These are phyloP conservation scores for Aspergillus conjunctus DNA, from an alignment of 495 filamentous ascomycete species.

Conservation along the genomic window DNA sequence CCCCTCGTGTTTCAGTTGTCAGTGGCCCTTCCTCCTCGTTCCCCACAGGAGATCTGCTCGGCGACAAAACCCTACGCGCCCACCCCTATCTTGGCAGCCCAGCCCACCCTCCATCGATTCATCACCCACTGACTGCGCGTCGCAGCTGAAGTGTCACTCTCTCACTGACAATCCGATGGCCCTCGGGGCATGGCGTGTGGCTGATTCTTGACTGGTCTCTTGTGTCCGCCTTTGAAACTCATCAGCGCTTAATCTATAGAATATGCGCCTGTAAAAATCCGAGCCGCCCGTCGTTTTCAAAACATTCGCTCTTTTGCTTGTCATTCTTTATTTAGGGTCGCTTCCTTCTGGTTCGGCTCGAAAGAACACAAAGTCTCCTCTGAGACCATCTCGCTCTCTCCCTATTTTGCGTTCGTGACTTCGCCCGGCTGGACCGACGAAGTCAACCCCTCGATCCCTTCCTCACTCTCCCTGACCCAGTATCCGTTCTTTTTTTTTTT, in stretches of 20 bases:
- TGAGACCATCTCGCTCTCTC: conserved; percentile 11
- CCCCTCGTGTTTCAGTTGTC: conserved; percentile 15
- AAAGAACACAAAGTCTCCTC: conserved; percentile 15
- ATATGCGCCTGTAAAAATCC: conserved; percentile 22
- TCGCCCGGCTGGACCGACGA: conserved; percentile 48
- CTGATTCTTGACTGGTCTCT: conserved; percentile 19
- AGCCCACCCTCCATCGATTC: conserved; percentile 9
- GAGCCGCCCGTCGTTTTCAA: conserved; percentile 17
- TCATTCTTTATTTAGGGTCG: conserved; percentile 20
- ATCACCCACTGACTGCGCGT: conserved; percentile 8
- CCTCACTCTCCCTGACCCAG: conserved; percentile 4
- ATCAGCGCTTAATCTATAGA: conserved; percentile 17
- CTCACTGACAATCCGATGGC: conserved; percentile 10
- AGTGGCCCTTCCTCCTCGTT: not conserved
- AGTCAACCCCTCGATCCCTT: conserved; percentile 27
- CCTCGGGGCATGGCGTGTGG: conserved; percentile 16
- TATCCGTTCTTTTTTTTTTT: conserved; percentile 18
- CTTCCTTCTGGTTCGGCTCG: conserved; percentile 5
- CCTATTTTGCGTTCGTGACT: conserved; percentile 31
- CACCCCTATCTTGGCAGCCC: conserved; percentile 22
- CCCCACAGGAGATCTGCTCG: conserved; percentile 16
- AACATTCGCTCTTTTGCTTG: conserved; percentile 18
- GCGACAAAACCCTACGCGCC: conserved; percentile 19
- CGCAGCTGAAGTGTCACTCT: conserved; percentile 8
- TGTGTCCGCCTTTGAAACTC: conserved; percentile 8